phyloP scores from a whole-genome alignment of 106 monocot species.

The Dioscorea dumetorum region DNA sequence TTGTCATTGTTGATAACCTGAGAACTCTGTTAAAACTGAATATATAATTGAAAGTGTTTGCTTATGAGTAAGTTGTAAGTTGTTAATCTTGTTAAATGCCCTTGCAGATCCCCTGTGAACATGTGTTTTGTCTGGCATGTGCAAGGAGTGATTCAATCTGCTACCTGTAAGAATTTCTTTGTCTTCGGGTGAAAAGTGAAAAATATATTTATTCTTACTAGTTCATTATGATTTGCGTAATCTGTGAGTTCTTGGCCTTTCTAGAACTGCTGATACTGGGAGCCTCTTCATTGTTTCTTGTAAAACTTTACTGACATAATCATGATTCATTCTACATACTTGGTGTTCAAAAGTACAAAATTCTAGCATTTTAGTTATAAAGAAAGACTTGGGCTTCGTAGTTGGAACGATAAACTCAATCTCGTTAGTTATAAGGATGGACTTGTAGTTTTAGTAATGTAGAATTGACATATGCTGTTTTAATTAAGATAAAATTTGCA shows the following conservation, averaged over 20 bases:
- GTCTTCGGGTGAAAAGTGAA: background rate
- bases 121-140: constrained; percentile 74
- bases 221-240: background rate
- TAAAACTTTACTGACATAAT: background rate
- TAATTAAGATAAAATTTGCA: no score
- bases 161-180: constrained; percentile 52
- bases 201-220: background rate
- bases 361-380: no score
- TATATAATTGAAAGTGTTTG: background rate
- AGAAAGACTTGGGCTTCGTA: no score
- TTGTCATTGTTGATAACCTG: background rate
- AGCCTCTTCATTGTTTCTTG: background rate
- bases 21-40: no score
- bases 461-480: no score
- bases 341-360: no score
- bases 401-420: no score
- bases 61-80: background rate
- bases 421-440: no score
- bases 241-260: background rate
- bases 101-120: constrained; percentile 63
- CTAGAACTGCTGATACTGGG: background rate
- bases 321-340: background rate
- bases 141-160: constrained; percentile 65
- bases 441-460: no score
- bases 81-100: background rate